phyloP scores from a whole-genome alignment of 2,329 filamentous ascomycete genomes.

The Mariannaea elegans region DNA sequence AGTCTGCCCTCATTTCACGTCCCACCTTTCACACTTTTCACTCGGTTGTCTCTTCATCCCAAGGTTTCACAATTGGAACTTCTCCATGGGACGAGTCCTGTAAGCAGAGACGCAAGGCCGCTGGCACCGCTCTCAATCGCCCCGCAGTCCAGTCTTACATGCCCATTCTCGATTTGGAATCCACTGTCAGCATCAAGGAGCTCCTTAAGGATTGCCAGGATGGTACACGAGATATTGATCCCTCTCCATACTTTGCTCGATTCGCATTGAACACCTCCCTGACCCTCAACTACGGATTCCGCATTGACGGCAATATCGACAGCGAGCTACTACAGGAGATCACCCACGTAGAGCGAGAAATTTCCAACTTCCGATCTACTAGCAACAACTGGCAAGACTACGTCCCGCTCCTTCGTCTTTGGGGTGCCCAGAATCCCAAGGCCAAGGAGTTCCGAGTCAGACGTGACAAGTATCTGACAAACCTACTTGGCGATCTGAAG shows the following conservation, averaged over 20 bases:
- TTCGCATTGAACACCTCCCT: constrained; percentile 81
- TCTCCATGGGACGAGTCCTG: constrained; percentile 86
- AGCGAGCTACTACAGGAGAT: constrained; percentile 77
- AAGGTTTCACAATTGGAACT: constrained; percentile 84
- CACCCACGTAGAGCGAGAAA: constrained; percentile 76
- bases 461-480: constrained; percentile 72
- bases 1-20: constrained; percentile 79
- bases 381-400: constrained; percentile 90
- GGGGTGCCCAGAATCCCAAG: constrained; percentile 67
- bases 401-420: constrained; percentile 75
- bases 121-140: constrained; percentile 80
- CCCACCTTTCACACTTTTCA: constrained; percentile 85
- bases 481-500: constrained; percentile 68
- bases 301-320: constrained; percentile 76
- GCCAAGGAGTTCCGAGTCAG: constrained; percentile 73
- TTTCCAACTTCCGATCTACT: constrained; percentile 80
- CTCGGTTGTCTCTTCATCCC: constrained; percentile 77
- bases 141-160: constrained; percentile 82
- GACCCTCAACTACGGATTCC: constrained; percentile 81
- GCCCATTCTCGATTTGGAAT: constrained; percentile 83
- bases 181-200: constrained; percentile 75
- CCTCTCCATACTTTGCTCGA: constrained; percentile 76
- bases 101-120: constrained; percentile 79
- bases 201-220: constrained; percentile 70
- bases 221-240: constrained; percentile 73